Evolutionary conservation across 305 asterid genomes (phyloP).

Genomic region (Stenogyne calaminthoides): DNA sequence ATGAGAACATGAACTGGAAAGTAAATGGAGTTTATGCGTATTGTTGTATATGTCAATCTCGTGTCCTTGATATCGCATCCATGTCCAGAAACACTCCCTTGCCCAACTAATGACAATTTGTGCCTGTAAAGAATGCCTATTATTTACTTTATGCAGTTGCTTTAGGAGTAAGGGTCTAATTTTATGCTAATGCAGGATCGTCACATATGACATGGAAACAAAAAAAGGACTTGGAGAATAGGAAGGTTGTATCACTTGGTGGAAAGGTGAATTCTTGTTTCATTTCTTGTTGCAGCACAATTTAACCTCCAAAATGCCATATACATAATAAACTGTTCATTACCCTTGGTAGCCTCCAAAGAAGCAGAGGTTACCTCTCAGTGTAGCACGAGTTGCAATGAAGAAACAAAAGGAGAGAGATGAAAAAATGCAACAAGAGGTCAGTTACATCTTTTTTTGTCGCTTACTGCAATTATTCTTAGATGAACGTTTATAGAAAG

Average conservation of each 20-base stretch:
- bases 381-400: constrained; percentile 73
- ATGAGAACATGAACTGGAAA: neutral
- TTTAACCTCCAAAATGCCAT: constrained; percentile 2
- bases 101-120: neutral
- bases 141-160: neutral
- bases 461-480: neutral
- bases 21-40: neutral
- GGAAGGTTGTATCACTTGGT: constrained; percentile 81
- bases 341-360: constrained; percentile 60
- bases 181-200: constrained; percentile 41
- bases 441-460: constrained; percentile 21
- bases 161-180: constrained; percentile 4
- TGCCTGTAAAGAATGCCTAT: neutral
- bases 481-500: constrained; percentile 7
- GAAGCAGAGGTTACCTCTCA: constrained; percentile 81
- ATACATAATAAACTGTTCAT: constrained; percentile 11
- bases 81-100: neutral
- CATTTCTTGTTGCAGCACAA: neutral
- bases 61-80: neutral
- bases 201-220: constrained; percentile 85
- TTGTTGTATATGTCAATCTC: neutral
- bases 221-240: constrained; percentile 79
- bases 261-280: constrained; percentile 60
- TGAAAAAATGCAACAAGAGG: constrained; percentile 66
- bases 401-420: constrained; percentile 87